Conservation (phyloP, 345 rosid genomes). For the Aethionema arabicum region DNA sequence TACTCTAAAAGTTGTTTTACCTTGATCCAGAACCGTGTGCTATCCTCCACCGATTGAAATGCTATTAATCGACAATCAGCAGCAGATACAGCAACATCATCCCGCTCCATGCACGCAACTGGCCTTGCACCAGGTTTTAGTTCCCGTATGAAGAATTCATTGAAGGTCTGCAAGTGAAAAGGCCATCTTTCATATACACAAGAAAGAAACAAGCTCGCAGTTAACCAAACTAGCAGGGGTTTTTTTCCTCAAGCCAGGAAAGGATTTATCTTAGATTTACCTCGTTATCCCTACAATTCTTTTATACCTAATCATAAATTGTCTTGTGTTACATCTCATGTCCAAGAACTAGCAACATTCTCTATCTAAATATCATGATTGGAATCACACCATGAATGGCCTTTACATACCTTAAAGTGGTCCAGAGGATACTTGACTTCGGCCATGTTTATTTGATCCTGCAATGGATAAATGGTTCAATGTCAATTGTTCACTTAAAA, state of each 20-base stretch:
- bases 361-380: background rate
- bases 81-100: constrained; percentile 74
- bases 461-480: constrained; percentile 31
- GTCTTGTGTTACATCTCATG: constrained; percentile 9
- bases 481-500: constrained; percentile 8
- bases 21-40: constrained; percentile 90
- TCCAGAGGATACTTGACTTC: constrained; percentile 89
- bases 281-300: constrained; percentile 4
- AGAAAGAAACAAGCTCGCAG: constrained; percentile 18
- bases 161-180: constrained; percentile 66
- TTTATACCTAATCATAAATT: constrained; percentile 8
- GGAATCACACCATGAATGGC: constrained; percentile 10
- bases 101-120: constrained; percentile 55
- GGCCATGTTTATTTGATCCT: constrained; percentile 92
- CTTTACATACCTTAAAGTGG: constrained; percentile 76
- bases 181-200: constrained; percentile 17
- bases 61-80: constrained; percentile 93
- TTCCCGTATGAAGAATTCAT: constrained; percentile 93
- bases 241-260: background rate
- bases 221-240: background rate
- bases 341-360: constrained; percentile 11
- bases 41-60: constrained; percentile 62
- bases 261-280: background rate
- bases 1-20: constrained; percentile 38
- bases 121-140: constrained; percentile 82